Evolutionary conservation across 2,329 filamentous ascomycete genomes (phyloP).

Genomic region (Zopfia rhizophila): DNA sequence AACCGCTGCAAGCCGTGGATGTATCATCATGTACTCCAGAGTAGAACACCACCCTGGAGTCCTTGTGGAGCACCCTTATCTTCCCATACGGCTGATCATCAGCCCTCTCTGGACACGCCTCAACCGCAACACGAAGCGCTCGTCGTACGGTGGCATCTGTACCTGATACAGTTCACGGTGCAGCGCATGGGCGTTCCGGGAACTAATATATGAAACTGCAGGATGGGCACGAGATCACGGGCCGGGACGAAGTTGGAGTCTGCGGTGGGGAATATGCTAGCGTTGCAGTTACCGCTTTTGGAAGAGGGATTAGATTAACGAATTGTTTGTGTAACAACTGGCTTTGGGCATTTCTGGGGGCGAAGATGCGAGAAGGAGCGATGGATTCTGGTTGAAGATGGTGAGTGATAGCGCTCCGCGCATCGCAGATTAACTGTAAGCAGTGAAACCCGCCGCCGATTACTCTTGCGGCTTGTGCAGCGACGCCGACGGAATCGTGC

Average conservation of each 20-base stretch:
- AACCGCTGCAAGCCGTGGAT: slow-evolving; percentile 26
- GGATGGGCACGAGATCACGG: slow-evolving; percentile 37
- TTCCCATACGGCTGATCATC: too few relatives aligned
- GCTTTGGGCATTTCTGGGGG: slow-evolving; percentile 19
- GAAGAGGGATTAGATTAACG: slow-evolving; percentile 46
- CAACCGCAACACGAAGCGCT: slow-evolving; percentile 22
- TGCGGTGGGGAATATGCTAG: slow-evolving; percentile 22
- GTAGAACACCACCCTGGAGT: slow-evolving; percentile 2
- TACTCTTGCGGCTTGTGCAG: slow-evolving; percentile 9
- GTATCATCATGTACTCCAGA: slow-evolving; percentile 4
- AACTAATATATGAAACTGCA: slow-evolving; percentile 41
- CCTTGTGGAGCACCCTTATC: too few relatives aligned
- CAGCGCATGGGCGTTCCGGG: slow-evolving; percentile 28
- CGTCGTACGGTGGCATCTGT: slow-evolving; percentile 20
- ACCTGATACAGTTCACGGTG: slow-evolving; percentile 22
- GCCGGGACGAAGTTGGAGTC: slow-evolving; percentile 40
- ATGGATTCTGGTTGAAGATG: slow-evolving; percentile 1
- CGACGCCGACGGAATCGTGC: slow-evolving; percentile 31
- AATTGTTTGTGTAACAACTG: slow-evolving; percentile 37
- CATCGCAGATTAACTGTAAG: too few relatives aligned
- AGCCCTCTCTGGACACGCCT: slow-evolving; percentile 29
- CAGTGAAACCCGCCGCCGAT: slow-evolving; percentile 13
- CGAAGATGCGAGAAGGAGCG: slow-evolving; percentile 1
- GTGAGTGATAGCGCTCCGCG: slow-evolving; percentile 33
- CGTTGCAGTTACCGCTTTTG: slow-evolving; percentile 37